Evolutionary conservation across 768 basidiomycete genomes (phyloP).

Genomic region (Pleurotus tuber-regium): DNA sequence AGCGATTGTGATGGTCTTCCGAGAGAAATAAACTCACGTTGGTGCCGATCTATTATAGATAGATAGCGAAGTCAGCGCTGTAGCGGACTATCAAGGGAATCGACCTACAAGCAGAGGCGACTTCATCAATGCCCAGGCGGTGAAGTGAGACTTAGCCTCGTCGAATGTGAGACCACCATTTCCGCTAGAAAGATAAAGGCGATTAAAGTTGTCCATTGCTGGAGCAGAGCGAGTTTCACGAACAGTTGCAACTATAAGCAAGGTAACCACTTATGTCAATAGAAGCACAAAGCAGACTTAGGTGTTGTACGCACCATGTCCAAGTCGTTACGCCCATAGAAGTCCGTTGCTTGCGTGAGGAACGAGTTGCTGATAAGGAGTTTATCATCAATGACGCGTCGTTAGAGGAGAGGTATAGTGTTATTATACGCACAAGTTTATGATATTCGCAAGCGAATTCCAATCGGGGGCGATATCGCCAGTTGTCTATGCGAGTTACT

Average conservation of each 20-base stretch:
- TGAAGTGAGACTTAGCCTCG: slow-evolving; percentile 69
- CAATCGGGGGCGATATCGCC: slow-evolving; percentile 8
- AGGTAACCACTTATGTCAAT: too few species aligned
- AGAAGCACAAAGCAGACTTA: too few species aligned
- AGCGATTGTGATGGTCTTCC: too few species aligned
- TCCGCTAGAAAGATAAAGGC: slow-evolving; percentile 36
- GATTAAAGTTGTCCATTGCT: slow-evolving; percentile 1
- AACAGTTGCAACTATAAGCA: neutral
- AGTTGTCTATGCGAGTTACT: neutral
- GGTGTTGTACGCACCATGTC: slow-evolving; percentile 47
- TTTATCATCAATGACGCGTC: too few species aligned
- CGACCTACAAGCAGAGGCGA: slow-evolving; percentile 46
- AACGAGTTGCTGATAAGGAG: slow-evolving; percentile 70
- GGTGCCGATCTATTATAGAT: slow-evolving; percentile 55
- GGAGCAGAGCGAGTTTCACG: neutral
- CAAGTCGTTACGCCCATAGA: slow-evolving; percentile 67
- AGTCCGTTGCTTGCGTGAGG: slow-evolving; percentile 58
- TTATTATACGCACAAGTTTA: slow-evolving; percentile 18
- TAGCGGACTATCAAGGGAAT: too few species aligned
- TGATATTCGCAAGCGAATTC: slow-evolving; percentile 1
- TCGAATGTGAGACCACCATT: slow-evolving; percentile 61
- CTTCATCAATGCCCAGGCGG: slow-evolving; percentile 72
- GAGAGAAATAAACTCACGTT: slow-evolving; percentile 41
- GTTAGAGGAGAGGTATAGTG: too few species aligned
- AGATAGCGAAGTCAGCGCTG: too few species aligned